Base-by-base conservation (phyloP, 2,329 filamentous ascomycete species). In the Lithohypha guttulata region DNA sequence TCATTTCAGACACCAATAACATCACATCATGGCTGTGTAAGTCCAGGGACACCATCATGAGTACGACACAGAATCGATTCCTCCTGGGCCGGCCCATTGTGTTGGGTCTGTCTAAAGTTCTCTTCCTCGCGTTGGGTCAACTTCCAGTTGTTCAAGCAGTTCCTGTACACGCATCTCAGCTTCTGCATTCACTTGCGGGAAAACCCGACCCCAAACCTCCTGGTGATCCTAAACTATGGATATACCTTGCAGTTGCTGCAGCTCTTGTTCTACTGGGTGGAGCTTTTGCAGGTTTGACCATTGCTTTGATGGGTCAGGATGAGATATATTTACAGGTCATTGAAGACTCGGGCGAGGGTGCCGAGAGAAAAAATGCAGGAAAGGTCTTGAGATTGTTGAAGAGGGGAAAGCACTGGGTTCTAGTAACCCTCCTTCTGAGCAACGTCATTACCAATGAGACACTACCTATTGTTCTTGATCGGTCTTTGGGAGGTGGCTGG, bases 361-460 rank as follows among this genome's bases (percentile, higher is more conserved):
- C 78, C n/a, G 89, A 96, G 63, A 80, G 79, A 55, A 84, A 78
- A 56, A 85, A 95, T 56, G 91, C 91, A 1, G 75, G 73, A 41
- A 80, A 77, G 48, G 91, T 98, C 8, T 71, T 91, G 51, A 71
- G 77, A 29, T 68, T 98, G 19, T 65, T 98, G 41, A 77, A 84
- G 48, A 81, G 75, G 53, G 91, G 91, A 53, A 98, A 98, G 60
- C 91, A 98, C 62, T 98, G 91, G 91, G 89, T 98, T 14, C 69
- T 98, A 42, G 91, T 98, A 39, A 96, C 91, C 2, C 66, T 98
- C 18, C 73, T 98, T 6, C 69, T 98, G 41, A 86, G 86, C 59
- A 98, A 98, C 59, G 91, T 98, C 56, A 93, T 98, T 53, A 93
- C 93, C 49, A 96, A 98, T 60, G 91, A 96, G 64, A 93, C 89